These are phyloP conservation scores for Arthrobotrys musiformis DNA, from an alignment of 2,329 filamentous ascomycete species.

Conservation along the genomic window DNA sequence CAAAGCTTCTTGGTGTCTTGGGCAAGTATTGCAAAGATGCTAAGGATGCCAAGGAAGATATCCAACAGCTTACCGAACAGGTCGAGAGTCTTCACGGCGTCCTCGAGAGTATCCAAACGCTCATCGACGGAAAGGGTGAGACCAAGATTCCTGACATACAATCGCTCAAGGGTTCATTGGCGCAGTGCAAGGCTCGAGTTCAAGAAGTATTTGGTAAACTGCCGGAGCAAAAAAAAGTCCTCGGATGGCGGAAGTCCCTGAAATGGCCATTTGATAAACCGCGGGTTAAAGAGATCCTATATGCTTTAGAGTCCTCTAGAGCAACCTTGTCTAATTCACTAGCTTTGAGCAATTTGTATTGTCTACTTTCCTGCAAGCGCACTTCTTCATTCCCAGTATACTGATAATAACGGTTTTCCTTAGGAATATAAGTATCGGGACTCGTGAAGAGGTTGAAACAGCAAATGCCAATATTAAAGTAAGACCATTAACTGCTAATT, in stretches of 20 bases:
- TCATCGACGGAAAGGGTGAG: constrained; percentile 6
- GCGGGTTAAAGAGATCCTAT: constrained; percentile 57
- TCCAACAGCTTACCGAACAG: constrained; percentile 4
- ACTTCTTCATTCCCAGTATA: neutral
- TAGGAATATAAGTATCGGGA: constrained; percentile 1
- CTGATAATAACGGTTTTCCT: constrained; percentile 1
- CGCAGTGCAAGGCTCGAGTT: neutral
- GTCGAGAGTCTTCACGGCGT: constrained; percentile 9
- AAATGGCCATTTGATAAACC: constrained; percentile 60
- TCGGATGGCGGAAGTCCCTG: constrained; percentile 56
- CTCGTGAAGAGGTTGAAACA: constrained; percentile 13
- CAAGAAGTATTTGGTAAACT: constrained; percentile 6
- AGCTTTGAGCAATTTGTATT: constrained; percentile 1
- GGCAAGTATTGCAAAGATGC: constrained; percentile 16
- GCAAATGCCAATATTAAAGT: constrained; percentile 6
- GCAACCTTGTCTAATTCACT: constrained; percentile 56
- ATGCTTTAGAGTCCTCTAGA: constrained; percentile 58
- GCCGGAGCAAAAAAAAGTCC: neutral
- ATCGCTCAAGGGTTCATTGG: constrained; percentile 6
- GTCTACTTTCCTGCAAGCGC: neutral
- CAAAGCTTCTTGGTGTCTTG: constrained; percentile 8
- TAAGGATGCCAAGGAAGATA: constrained; percentile 9
- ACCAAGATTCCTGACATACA: constrained; percentile 18
- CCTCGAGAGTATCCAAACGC: neutral
- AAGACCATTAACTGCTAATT: neutral